Conservation (phyloP, 257 asterid species). For the Penstemon newberryi region DNA sequence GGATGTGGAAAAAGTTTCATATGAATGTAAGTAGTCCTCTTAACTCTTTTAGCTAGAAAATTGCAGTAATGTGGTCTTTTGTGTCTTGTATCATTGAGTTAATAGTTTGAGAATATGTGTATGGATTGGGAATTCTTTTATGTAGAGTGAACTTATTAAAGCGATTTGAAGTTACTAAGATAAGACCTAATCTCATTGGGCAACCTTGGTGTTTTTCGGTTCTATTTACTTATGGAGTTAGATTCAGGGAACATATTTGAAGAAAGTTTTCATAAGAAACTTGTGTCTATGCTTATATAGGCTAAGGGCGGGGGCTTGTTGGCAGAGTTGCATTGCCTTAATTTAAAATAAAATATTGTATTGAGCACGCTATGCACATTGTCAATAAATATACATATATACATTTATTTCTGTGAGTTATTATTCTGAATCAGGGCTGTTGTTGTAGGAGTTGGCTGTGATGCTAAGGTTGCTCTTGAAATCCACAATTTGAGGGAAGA, state of each 20-base stretch:
- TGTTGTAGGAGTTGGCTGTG: slow-evolving; percentile 93
- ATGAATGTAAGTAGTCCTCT: too few species aligned
- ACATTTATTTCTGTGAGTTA: background rate
- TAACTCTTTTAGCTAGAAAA: too few species aligned
- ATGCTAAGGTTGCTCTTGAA: slow-evolving; percentile 98
- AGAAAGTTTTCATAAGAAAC: background rate
- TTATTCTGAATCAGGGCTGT: slow-evolving; percentile 20
- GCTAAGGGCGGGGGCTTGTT: background rate
- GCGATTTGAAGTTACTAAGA: background rate
- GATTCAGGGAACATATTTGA: background rate
- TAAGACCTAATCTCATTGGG: background rate
- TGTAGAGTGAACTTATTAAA: background rate
- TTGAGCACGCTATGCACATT: background rate
- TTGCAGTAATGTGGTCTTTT: background rate
- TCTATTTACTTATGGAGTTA: background rate
- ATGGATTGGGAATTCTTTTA: too few species aligned
- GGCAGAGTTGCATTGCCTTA: background rate
- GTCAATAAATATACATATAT: background rate
- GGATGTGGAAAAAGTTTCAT: too few species aligned
- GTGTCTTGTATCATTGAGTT: background rate
- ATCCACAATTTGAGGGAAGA: slow-evolving; percentile 97
- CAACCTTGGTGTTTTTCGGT: background rate
- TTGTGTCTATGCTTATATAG: background rate
- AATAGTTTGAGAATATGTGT: too few species aligned
- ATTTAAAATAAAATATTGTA: too few species aligned